Evolutionary conservation across 805 yeast species (phyloP).

Genomic region (Komagataella kurtzmanii): DNA sequence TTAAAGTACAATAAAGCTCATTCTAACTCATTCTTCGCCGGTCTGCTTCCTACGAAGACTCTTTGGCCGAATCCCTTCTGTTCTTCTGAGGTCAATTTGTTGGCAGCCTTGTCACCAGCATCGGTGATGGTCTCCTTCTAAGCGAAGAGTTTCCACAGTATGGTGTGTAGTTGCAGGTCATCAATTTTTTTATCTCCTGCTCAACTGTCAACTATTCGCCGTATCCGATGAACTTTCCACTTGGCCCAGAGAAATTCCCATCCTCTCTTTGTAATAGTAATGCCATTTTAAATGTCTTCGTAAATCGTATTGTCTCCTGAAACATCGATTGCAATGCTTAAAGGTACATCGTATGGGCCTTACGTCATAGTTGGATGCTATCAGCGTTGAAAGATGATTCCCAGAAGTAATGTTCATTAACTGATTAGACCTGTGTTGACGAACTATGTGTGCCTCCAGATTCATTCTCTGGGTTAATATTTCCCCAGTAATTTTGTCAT

Average conservation of each 20-base stretch:
- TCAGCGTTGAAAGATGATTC: conserved; percentile 11
- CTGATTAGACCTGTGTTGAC: not conserved
- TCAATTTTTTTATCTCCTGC: not conserved
- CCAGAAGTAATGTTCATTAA: not conserved
- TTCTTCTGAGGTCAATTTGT: too few relatives aligned
- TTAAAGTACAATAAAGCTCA: not conserved
- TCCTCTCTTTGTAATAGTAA: conserved; percentile 10
- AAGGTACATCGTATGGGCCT: conserved; percentile 30
- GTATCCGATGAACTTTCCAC: not conserved
- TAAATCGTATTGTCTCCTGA: conserved; percentile 34
- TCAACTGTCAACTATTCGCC: not conserved
- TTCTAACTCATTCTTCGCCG: too few relatives aligned
- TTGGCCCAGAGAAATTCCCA: not conserved
- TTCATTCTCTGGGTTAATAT: not conserved
- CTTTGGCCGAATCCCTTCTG: too few relatives aligned
- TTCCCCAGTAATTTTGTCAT: not conserved
- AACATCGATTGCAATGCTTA: conserved; percentile 35
- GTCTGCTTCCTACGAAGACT: too few relatives aligned
- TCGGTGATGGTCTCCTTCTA: too few relatives aligned
- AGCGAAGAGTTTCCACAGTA: too few relatives aligned
- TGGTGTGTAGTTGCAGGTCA: too few relatives aligned
- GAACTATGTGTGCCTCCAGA: not conserved
- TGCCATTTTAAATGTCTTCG: conserved; percentile 43
- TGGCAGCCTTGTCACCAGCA: too few relatives aligned
- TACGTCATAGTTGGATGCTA: conserved; percentile 21